Conservation (phyloP, 2,329 filamentous ascomycete species). For the Pseudogymnoascus sp. region DNA sequence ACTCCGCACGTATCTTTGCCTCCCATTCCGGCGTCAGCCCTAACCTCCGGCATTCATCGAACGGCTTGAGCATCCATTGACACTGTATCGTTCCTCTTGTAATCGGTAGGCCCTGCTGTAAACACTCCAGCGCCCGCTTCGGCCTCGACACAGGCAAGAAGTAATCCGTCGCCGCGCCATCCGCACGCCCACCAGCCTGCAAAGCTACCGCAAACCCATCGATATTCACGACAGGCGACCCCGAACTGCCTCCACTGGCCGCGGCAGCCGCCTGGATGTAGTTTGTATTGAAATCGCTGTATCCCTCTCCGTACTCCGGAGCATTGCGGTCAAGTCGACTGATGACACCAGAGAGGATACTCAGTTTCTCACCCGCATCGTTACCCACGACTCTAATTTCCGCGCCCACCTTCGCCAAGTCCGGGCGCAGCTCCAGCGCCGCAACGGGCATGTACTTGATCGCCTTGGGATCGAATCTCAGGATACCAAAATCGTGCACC, state of each 20-base stretch:
- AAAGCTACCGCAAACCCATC: slow-evolving; percentile 86
- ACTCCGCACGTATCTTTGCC: slow-evolving; percentile 68
- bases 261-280: slow-evolving; percentile 98
- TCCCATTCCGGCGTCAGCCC: slow-evolving; percentile 83
- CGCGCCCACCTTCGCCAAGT: slow-evolving; percentile 79
- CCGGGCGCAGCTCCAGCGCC: slow-evolving; percentile 71
- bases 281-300: slow-evolving; percentile 91
- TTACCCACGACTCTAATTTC: slow-evolving; percentile 98
- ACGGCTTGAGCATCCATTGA: slow-evolving; percentile 93
- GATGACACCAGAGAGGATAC: slow-evolving; percentile 95
- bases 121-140: slow-evolving; percentile 73
- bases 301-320: slow-evolving; percentile 94
- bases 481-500: slow-evolving; percentile 95
- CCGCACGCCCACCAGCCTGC: slow-evolving; percentile 86
- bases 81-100: slow-evolving; percentile 96
- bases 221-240: slow-evolving; percentile 93
- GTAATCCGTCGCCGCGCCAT: slow-evolving; percentile 95
- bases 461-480: slow-evolving; percentile 88
- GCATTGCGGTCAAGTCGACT: slow-evolving; percentile 93
- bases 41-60: slow-evolving; percentile 88
- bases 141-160: slow-evolving; percentile 92
- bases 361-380: slow-evolving; percentile 96
- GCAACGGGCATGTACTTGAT: slow-evolving; percentile 96
- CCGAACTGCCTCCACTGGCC: slow-evolving; percentile 94
- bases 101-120: slow-evolving; percentile 66